Conservation (phyloP, 768 basidiomycete genomes). For the Phylloporus arenicola region DNA sequence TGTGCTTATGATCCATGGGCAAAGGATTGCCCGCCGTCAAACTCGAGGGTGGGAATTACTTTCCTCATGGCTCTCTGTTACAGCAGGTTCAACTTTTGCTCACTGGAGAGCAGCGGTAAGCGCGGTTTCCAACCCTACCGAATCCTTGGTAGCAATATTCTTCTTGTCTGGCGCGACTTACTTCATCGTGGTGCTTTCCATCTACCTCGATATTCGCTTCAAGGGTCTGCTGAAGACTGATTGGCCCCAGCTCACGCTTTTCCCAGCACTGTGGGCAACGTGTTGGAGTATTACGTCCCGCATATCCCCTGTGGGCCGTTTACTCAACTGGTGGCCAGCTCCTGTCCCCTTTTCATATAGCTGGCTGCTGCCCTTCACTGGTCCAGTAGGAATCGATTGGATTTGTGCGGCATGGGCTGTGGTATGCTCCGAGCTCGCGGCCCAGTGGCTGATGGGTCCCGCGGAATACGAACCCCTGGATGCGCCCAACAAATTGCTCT, state of each 20-base stretch:
- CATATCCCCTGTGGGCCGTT: conserved; percentile 62
- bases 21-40: conserved; percentile 26
- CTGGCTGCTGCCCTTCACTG: conserved; percentile 58
- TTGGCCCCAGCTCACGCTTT: conserved; percentile 49
- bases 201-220: conserved; percentile 38
- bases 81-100: conserved; percentile 38
- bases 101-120: conserved; percentile 41
- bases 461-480: conserved; percentile 15
- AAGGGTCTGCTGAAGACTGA: conserved; percentile 24
- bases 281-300: conserved; percentile 51
- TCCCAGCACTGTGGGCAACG: conserved; percentile 67
- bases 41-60: conserved; percentile 25
- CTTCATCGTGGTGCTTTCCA: conserved; percentile 33
- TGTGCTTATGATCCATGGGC: conserved; percentile 27
- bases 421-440: conserved; percentile 49
- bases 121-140: conserved; percentile 50
- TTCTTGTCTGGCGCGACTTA: conserved; percentile 42
- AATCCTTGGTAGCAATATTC: conserved; percentile 45
- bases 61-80: conserved; percentile 35
- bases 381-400: conserved; percentile 66
- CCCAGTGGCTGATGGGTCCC: conserved; percentile 52
- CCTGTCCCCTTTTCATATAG: conserved; percentile 52
- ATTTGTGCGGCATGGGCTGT: conserved; percentile 71
- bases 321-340: conserved; percentile 58
- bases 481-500: background rate